Base-by-base conservation (phyloP, 2,329 filamentous ascomycete species). In the Trichophyton benhamiae region DNA sequence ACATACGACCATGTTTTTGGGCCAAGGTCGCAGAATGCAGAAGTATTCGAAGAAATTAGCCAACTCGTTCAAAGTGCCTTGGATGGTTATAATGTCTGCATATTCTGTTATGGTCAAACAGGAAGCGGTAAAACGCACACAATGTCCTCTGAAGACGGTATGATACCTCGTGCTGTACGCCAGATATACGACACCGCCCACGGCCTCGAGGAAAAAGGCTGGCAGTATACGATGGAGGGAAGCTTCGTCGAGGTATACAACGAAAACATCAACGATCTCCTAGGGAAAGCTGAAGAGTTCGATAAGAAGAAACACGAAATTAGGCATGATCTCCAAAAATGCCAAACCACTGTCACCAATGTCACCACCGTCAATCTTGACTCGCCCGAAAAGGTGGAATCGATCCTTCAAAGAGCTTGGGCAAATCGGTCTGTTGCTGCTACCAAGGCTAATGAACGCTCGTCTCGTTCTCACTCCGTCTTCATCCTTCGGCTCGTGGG, bases 231-330 rank as follows among this genome's bases (percentile, higher is more conserved):
- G 0, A 95, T 99, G 84, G 89, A 95, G 71, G 94, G 94, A 5
- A 91, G 87, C 61, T 99, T 99, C 70, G 85, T 97, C 13, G 94
- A 99, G 71, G 94, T 99, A 4, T 99, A 99, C 82, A 97, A 99
- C 65, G 94, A 99, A 72, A 94, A 95, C 64, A 81, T 99, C 65
- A 91, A 96, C 71, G 94, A 99, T 72, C 77, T 99, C 13, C 82
- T 99, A 2, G 86, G 86, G 11, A 83, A 81, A 60, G 83, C 87
- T 0, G 85, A 87, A 60, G 81, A 86, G 20, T 80, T 90, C 58
- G 84, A 86, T 65, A 89, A 87, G 76, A 89, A 87, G 75, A 95
- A 89, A 75, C 87, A 92, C 58, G 89, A 95, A 68, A 92, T 96
- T 62, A 84, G 88, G 1, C 94, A 97, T 67, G 92, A 97, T 69